These are phyloP conservation scores for Stygiomarasmius scandens DNA, from an alignment of 1,284 basidiomycete species.

Conservation along the genomic window DNA sequence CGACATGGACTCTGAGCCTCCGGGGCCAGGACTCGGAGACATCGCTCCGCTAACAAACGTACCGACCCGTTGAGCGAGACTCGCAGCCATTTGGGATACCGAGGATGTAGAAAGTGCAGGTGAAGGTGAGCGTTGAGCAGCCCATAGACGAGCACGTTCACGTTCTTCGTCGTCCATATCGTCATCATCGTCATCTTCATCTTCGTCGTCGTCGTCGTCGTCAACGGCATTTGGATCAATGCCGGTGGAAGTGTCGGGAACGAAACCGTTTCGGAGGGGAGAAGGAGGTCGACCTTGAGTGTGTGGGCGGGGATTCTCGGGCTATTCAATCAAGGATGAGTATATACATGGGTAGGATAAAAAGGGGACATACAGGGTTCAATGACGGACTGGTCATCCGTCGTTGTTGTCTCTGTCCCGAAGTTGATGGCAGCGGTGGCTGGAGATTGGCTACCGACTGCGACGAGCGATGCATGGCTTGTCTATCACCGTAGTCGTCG, in stretches of 20 bases:
- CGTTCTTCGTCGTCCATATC: slow-evolving; percentile 32
- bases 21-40: slow-evolving; percentile 37
- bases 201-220: slow-evolving; percentile 49
- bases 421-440: neutral
- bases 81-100: slow-evolving; percentile 69
- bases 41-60: slow-evolving; percentile 56
- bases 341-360: neutral
- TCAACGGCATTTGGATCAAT: slow-evolving; percentile 49
- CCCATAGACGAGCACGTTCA: slow-evolving; percentile 19
- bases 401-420: neutral
- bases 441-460: neutral
- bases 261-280: slow-evolving; percentile 64
- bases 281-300: slow-evolving; percentile 55
- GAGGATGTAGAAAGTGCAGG: slow-evolving; percentile 53
- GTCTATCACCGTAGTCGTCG: neutral
- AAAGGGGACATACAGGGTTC: neutral
- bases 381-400: neutral
- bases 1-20: neutral
- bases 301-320: neutral
- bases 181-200: slow-evolving; percentile 43
- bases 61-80: slow-evolving; percentile 69
- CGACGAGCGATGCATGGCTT: neutral
- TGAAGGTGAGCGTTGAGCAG: slow-evolving; percentile 55
- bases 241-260: slow-evolving; percentile 58
- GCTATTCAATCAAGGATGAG: neutral